These are phyloP conservation scores for Teratosphaeria pseudoeucalypti DNA, from an alignment of 2,329 filamentous ascomycete species.

Conservation along the genomic window DNA sequence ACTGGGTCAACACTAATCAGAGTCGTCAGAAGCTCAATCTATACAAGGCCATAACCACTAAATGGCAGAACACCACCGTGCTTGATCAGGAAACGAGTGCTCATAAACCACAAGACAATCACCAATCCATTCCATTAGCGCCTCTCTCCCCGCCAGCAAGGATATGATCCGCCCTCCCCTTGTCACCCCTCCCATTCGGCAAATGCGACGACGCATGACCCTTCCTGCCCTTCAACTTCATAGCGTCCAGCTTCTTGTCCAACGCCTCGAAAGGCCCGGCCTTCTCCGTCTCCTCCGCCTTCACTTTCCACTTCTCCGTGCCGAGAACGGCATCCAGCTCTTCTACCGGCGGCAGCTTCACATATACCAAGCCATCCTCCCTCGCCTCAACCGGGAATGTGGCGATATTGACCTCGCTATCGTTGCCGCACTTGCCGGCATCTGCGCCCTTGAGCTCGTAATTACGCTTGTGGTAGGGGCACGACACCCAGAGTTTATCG, in stretches of 20 bases:
- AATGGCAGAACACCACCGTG: background rate
- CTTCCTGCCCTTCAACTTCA: constrained; percentile 47
- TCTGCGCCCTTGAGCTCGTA: constrained; percentile 60
- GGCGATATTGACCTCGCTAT: constrained; percentile 65
- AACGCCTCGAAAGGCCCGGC: constrained; percentile 41
- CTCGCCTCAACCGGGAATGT: constrained; percentile 70
- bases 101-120: background rate
- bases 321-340: constrained; percentile 73
- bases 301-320: constrained; percentile 68
- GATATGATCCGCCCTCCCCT: constrained; percentile 34
- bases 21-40: background rate
- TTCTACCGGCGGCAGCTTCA: constrained; percentile 67
- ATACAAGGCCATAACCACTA: background rate
- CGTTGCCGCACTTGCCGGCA: constrained; percentile 63
- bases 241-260: constrained; percentile 44
- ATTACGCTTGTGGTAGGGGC: constrained; percentile 83
- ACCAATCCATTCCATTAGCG: constrained; percentile 37
- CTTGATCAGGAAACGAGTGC: background rate
- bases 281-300: constrained; percentile 51
- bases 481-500: constrained; percentile 71
- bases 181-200: constrained; percentile 33
- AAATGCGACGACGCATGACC: constrained; percentile 34
- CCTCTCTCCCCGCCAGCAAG: constrained; percentile 37
- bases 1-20: background rate
- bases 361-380: constrained; percentile 65